These are phyloP conservation scores for Plasmodium sp. DNA, from an alignment of 169 alveolate species.

Conservation along the genomic window DNA sequence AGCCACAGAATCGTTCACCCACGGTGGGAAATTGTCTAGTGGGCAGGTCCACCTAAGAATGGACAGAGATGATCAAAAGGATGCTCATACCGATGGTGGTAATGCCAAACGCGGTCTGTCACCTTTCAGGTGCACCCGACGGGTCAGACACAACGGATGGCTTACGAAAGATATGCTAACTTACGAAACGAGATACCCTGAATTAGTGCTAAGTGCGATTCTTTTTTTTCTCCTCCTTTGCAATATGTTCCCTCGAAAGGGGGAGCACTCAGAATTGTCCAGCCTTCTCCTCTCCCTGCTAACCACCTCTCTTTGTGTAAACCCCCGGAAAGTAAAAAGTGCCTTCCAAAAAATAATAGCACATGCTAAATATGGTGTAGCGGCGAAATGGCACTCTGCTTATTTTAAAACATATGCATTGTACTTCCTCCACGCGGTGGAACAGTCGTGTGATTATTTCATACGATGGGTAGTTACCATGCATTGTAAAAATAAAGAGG, in stretches of 20 bases:
- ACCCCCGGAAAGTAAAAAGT: neutral
- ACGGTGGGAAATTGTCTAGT: neutral
- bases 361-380: neutral
- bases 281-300: neutral
- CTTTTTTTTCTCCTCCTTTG: slow-evolving; percentile 6
- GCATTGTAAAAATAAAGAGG: neutral
- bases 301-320: slow-evolving; percentile 15
- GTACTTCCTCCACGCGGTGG: neutral
- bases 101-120: neutral
- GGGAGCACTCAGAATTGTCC: neutral
- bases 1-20: neutral
- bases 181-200: neutral
- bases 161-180: neutral
- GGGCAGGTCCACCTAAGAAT: neutral
- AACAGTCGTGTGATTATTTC: neutral
- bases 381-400: neutral
- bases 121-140: neutral
- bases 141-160: neutral
- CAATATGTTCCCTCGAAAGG: neutral
- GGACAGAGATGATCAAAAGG: neutral
- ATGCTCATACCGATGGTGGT: neutral
- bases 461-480: neutral
- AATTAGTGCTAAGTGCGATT: slow-evolving; percentile 18
- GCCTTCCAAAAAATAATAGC: neutral
- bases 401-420: neutral